phyloP scores from a whole-genome alignment of 2,329 filamentous ascomycete species.

The Lachnellula hyalina region DNA sequence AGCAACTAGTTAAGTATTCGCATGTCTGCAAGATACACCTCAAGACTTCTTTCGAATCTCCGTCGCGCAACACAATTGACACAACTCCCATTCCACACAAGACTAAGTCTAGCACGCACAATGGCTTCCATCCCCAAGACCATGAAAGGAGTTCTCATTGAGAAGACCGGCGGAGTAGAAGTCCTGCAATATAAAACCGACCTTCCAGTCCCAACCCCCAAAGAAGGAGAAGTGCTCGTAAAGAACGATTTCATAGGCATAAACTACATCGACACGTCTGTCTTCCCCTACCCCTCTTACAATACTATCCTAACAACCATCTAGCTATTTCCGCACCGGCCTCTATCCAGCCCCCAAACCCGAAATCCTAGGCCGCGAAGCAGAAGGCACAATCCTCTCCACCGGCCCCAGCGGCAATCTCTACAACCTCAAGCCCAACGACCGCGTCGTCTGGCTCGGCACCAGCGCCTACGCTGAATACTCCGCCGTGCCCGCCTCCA shows the following conservation, averaged over 20 bases:
- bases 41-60: not conserved
- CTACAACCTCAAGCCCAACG: conserved; percentile 53
- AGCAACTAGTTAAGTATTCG: not conserved
- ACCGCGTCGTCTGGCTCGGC: conserved; percentile 67
- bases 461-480: conserved; percentile 52
- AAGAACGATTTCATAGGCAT: conserved; percentile 76
- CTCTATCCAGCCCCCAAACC: conserved; percentile 71
- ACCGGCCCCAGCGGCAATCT: conserved; percentile 46
- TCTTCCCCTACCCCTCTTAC: not conserved
- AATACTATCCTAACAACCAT: not conserved
- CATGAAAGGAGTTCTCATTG: conserved; percentile 63
- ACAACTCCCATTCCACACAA: not conserved
- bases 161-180: conserved; percentile 65
- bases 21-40: conserved; percentile 1
- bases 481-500: conserved; percentile 46
- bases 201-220: conserved; percentile 62
- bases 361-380: conserved; percentile 75
- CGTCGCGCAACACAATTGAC: not conserved
- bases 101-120: not conserved
- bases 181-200: conserved; percentile 67
- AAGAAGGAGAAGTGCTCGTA: conserved; percentile 70
- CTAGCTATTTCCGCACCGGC: conserved; percentile 79
- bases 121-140: conserved; percentile 19
- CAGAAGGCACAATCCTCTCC: conserved; percentile 63
- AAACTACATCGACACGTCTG: conserved; percentile 81